Base-by-base conservation (phyloP, 2,329 filamentous ascomycete species). In the Apiospora hydei region DNA sequence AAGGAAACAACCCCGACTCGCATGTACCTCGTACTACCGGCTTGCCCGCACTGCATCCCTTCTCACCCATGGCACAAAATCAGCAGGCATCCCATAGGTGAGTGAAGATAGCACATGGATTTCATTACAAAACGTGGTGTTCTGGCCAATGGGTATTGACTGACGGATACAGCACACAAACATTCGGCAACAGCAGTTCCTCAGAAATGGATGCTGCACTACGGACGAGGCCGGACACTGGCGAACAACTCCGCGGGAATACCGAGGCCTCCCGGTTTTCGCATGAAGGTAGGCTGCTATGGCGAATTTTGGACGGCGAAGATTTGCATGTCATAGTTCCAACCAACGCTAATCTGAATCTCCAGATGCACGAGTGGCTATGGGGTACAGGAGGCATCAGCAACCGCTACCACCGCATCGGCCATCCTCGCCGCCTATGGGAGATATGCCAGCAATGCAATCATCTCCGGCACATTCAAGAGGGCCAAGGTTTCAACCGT, bases 21-120 rank as follows among this genome's bases (percentile, higher is more conserved):
- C 69, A 71, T 43, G 69, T 21, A 38, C n/a, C 43, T 13, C 71
- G 71, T 10, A 38, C 66, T 6, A 69, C n/a, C 34, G 49, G 69
- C 4, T 49, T 71, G n/a, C 69, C 72, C 46, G 44, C 72, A 10
- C 26, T 71, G 38, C 68, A 69, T 69, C 72, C 64, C 1, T 69
- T 46, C 24, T 69, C 67, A 10, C 46, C 30, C n/a, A 69, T 49
- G 30, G 41, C 8, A 13, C 67, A 30, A 16, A 69, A 21, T 38
- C 67, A 49, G n/a, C 67, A 49, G n/a, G 21, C 67, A 38, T 24
- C 67, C 16, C 46, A 47, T 6, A 69, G 43, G 43, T 69, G n/a
- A 69, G 67, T 38, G 11, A 1, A 49, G 0, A 21, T 26, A 4
- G 10, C 6, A 41, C 4, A 8, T 4, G 18, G 13, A 10, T 64